Base-by-base conservation (phyloP, 2,329 filamentous ascomycete species). In the Zalaria obscura region DNA sequence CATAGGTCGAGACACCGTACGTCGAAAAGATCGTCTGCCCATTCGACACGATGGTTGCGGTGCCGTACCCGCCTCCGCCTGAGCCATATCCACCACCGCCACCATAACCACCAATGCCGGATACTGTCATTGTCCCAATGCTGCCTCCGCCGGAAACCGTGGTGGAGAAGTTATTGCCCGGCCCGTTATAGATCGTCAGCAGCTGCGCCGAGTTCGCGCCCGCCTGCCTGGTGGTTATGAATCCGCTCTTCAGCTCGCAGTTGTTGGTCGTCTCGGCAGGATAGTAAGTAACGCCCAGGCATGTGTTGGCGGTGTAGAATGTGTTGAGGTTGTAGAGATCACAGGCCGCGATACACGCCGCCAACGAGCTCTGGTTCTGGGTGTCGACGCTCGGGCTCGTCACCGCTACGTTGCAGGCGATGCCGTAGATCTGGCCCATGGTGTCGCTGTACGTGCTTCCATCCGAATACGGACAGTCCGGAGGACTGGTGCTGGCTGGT, bases 271-370 rank as follows among this genome's bases (percentile, higher is more conserved):
- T 40, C 25, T 39, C 38, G 7, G 35, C 39, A 27, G 38, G 34
- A 27, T 46, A 45, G 43, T 45, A 58, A 1, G 52, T 55, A 26
- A 58, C 44, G 18, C 50, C 54, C 4, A 46, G 36, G 39, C 56
- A 59, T 5, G 44, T 38, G n/a, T 41, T 52, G 25, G 47, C 44
- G 9, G 32, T 33, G 25, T 45, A 44, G 46, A 52, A 53, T n/a
- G 44, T 47, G 8, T 47, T 38, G 9, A 49, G 37, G 38, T 58
- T 58, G 45, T 51, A 56, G 46, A 50, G 50, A 42, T 57, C 54
- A 45, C 56, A 58, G n/a, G 53, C 47, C 25, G 49, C 43, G 39
- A 56, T 55, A 35, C 56, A 58, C 26, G 44, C 46, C 5, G 43
- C 40, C 25, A 58, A 44, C 6, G 47, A 51, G 36, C 40, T 39